Evolutionary conservation across 2,329 filamentous ascomycete genomes (phyloP), one percentile per base, ranked within the genome.

Genomic region (Talaromyces rugulosus): DNA sequence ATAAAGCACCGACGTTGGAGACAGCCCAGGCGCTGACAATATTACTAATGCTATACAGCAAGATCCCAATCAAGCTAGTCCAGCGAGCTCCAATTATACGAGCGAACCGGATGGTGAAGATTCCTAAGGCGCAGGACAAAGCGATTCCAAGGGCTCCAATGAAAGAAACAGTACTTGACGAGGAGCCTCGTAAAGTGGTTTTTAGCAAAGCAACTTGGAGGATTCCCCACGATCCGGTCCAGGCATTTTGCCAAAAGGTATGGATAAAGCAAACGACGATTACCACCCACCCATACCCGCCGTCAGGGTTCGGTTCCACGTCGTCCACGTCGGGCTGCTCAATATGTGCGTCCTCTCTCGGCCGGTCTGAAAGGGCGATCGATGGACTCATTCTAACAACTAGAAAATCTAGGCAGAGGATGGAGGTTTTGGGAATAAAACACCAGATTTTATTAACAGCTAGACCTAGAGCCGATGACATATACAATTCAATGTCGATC

Each of bases 181-280:
- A 51, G 18, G 40, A 30, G 14, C 18, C 36, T 8, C 18, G 18
- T 14, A 53, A 47, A n/a, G 57, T 40, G 30, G 31, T 59, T 28
- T 36, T 6, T 16, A 36, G 28, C 14, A 59, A 33, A 16, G 27
- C 18, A 4, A 28, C 40, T 4, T 59, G 57, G 1, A 40, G 30
- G 1, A 53, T 53, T 11, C 47, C 57, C 47, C 47, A 59, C 42
- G 57, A 59, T 51, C 47, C 33, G 3, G 31, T 51, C 57, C 57
- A 59, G 7, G 44, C 57, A 8, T 59, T 59, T 14, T 52, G 33
- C 57, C 12, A 42, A 34, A 53, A 59, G 9, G 57, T 42, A 5
- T 30, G 44, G 33, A 59, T 53, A 30, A 34, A 51, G 33, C 57
- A 59, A 33, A 47, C 57, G n/a, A 53, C 33, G 47, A 59, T 33